These are phyloP conservation scores for Cutaneotrichosporon sp. DNA, from an alignment of 1,284 basidiomycete species.

Conservation along the genomic window DNA sequence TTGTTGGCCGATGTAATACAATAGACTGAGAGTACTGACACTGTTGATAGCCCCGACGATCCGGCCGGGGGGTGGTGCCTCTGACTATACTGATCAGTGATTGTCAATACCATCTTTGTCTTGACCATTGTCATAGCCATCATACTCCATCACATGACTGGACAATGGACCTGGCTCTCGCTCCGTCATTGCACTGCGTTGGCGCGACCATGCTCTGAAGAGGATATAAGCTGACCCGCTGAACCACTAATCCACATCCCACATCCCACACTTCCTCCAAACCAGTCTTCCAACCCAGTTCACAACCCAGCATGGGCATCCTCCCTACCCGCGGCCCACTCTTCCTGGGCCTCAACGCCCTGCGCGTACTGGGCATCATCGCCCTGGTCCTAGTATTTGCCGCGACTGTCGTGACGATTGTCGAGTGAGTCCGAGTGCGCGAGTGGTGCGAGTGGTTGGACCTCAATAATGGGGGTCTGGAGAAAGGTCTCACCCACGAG, in stretches of 20 bases:
- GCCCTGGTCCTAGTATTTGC: conserved; percentile 68
- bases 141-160: neutral
- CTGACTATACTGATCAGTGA: neutral
- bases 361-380: conserved; percentile 73
- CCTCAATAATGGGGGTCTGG: too few relatives aligned
- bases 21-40: too few relatives aligned
- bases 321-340: conserved; percentile 42
- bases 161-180: neutral
- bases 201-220: neutral
- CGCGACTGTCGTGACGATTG: conserved; percentile 75
- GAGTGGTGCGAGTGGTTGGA: too few relatives aligned
- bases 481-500: neutral
- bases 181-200: neutral
- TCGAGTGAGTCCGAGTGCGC: conserved; percentile 54
- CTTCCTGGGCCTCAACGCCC: conserved; percentile 73
- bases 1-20: too few relatives aligned
- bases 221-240: neutral
- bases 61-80: too few relatives aligned
- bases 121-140: neutral
- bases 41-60: too few relatives aligned
- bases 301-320: conserved; percentile 28
- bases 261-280: neutral
- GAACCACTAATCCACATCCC: neutral
- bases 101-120: neutral
- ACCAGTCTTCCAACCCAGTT: neutral